Base-by-base conservation (phyloP, 108 stramenopile species). In the Discostella pseudostelligera region DNA sequence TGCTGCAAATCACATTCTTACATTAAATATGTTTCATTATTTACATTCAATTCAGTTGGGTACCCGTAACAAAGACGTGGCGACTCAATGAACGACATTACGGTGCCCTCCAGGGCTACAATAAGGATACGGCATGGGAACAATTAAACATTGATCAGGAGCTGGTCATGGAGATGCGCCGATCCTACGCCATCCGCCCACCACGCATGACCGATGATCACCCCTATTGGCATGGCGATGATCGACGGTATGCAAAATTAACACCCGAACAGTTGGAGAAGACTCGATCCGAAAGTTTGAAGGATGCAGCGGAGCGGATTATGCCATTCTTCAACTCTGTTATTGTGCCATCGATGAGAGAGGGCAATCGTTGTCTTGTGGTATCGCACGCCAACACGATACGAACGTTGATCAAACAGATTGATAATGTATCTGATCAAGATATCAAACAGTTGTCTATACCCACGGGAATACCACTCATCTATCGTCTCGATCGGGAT, bases 341-440 rank as follows among this genome's bases (percentile, higher is more conserved):
- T 39, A 74, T 92, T 36, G 83, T 80, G 7, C 87, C 88, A 1
- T 72, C 80, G 1, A 63, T 94, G 24, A 74, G 83, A 32, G 63
- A 81, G 46, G 92, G 87, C 11, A 92, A 89, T 56, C 81, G 83
- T 19, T 86, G 87, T 39, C 35, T 94, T 59, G 78, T 94, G 14
- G 92, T 94, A 13, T 85, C 83, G 8, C 89, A 94, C 60, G 93
- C 93, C 39, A 94, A 94, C 66, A 89, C 89, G 25, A 85, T 94
- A 39, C 83, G 93, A 9, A 85, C 88, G 4, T 57, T 94, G 26
- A 86, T 94, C 47, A 90, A 90, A 62, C 82, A 90, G 48, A 87
- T 94, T 60, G 92, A 94, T 65, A 74, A 76, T 17, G 90, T 94
- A 43, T 82, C 80, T 20, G 87, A 94, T 74, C 78, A 94, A 66